Percentiles rank a stretch among this genome's conserved stretches.
phyloP scores from a whole-genome alignment of 257 asterid species.

The Nicotiana undulata region DNA sequence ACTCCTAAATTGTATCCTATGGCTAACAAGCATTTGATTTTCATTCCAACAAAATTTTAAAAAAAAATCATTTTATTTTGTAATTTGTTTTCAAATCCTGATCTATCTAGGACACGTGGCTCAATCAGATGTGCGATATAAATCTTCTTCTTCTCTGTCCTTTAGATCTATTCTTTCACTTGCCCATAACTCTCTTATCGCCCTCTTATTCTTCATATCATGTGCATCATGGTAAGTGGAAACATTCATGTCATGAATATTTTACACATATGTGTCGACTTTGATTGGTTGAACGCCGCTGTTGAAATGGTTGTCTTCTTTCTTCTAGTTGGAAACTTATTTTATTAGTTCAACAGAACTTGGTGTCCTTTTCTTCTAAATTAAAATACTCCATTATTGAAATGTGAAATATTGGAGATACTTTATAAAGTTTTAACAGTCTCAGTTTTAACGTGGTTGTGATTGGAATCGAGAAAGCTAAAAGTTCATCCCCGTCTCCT shows the following conservation, averaged over 20 bases:
- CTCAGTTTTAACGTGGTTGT: too few relatives aligned
- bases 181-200: conserved; percentile 12
- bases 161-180: conserved; percentile 8
- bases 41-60: too few relatives aligned
- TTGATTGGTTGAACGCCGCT: neutral
- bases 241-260: neutral
- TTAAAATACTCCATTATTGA: neutral
- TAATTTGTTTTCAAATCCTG: neutral
- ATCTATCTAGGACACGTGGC: conserved; percentile 34
- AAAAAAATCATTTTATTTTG: neutral
- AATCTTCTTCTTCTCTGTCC: conserved; percentile 18
- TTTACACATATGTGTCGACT: neutral
- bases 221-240: neutral
- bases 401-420: neutral
- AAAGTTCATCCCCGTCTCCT: too few relatives aligned
- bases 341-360: neutral
- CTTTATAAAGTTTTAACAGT: neutral
- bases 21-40: conserved; percentile 26
- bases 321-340: too few relatives aligned
- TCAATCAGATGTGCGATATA: conserved; percentile 23
- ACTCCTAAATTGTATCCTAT: conserved; percentile 16
- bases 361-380: neutral
- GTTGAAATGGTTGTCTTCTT: neutral
- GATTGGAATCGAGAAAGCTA: too few relatives aligned
- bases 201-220: too few relatives aligned